Evolutionary conservation across 176 grass and related monocot genomes (phyloP), one percentile per base, ranked within the genome.

Genomic region (Dactylis glomerata): DNA sequence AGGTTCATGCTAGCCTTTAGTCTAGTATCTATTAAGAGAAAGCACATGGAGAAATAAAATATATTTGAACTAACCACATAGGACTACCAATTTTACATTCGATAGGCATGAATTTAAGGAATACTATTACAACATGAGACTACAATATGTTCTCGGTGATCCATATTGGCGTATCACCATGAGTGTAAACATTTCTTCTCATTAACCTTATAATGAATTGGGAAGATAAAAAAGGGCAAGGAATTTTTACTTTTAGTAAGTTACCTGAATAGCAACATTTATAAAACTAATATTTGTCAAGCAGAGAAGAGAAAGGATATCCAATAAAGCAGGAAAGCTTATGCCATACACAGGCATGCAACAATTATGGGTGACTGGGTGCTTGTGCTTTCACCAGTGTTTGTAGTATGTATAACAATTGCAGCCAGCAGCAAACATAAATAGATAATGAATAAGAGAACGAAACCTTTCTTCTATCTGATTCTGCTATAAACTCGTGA

Each of bases 381-480:
- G 56, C 19, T 38, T 41, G 68, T 42, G 22, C n/a, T 6, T 24
- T 12, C 13, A 42, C 10, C 22, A 42, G 68, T 44, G n/a, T 71
- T 44, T 22, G 68, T 41, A 14, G 19, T 26, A 71, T 71, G 44
- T 5, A 64, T 42, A 52, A 9, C 12, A 85, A 23, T 31, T 77
- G 32, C 33, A 85, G 61, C 0, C 34, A 82, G 61, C 20, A 19
- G 67, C 13, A 75, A 55, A 73, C 38, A 80, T 78, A 72, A 12
- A 54, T 10, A 74, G 5, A 75, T 70, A 4, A 19, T 46, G 23
- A 68, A 82, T 71, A 32, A 42, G 23, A 64, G 51, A n/a, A 73
- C 5, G 15, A 50, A 61, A 93, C 91, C 91, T 91, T 89, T 97
- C 65, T 84, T 87, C 89, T 85, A 22, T 97, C 94, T 19, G 36